Conservation (phyloP, 2,329 filamentous ascomycete genomes). For the Claviceps sp. region DNA sequence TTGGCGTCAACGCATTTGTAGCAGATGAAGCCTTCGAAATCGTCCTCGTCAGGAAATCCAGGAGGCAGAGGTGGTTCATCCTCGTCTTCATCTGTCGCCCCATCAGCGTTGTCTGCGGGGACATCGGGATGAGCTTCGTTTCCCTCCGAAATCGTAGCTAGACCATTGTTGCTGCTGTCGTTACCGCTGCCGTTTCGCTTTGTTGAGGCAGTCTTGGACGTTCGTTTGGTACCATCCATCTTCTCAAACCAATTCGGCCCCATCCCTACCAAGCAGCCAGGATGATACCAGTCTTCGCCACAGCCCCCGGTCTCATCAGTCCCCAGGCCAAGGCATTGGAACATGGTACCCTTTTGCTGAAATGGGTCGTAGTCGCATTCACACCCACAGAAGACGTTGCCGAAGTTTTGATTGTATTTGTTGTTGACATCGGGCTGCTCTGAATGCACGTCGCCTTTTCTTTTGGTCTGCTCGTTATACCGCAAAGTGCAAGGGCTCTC, state of each 20-base stretch:
- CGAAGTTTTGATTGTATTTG: constrained; percentile 91
- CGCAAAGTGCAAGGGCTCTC: constrained; percentile 66
- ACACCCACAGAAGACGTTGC: constrained; percentile 85
- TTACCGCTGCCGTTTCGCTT: constrained; percentile 4
- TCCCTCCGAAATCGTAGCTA: constrained; percentile 39
- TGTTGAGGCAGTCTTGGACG: constrained; percentile 8
- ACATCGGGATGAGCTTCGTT: constrained; percentile 20
- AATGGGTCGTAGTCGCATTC: constrained; percentile 77
- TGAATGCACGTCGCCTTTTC: constrained; percentile 63
- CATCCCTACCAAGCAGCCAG: constrained; percentile 76
- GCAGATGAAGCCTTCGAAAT: constrained; percentile 83
- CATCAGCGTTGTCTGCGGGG: constrained; percentile 9
- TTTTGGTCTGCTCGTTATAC: constrained; percentile 56
- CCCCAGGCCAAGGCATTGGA: constrained; percentile 82
- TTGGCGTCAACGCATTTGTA: constrained; percentile 83
- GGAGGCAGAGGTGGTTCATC: constrained; percentile 59
- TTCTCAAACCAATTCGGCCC: constrained; percentile 58
- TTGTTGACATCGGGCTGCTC: constrained; percentile 62
- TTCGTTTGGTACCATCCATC: constrained; percentile 24
- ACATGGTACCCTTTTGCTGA: constrained; percentile 93
- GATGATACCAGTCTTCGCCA: constrained; percentile 97
- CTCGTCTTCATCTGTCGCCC: constrained; percentile 31
- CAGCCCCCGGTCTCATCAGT: constrained; percentile 72
- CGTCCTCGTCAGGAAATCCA: constrained; percentile 78
- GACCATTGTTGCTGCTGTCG: constrained; percentile 5